Base-by-base conservation (phyloP, 1,139 yeast species). In the Diutina catenulata region DNA sequence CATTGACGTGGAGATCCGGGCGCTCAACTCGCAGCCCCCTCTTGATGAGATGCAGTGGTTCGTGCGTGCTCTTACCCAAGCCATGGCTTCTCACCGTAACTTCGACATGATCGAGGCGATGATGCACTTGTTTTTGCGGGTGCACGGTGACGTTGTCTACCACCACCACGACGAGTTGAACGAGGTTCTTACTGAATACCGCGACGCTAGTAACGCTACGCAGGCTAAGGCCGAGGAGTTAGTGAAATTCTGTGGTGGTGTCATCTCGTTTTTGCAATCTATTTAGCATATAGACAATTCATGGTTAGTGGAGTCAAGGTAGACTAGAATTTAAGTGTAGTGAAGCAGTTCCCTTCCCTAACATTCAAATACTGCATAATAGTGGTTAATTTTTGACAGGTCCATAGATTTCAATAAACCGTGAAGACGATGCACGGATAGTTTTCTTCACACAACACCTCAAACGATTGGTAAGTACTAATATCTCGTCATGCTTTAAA, bases 1-100 rank as follows among this genome's bases (percentile, higher is more conserved):
- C 5, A 71, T 87, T 19, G 98, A 91, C 54, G 59, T 91, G 42
- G 98, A 93, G 56, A 75, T 91, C 41, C 75, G 94, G 47, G 80
- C 96, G 2, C 57, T 91, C 42, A 74, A 77, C 47, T 60, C 84
- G 1, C 64, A 68, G 49, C 73, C 79, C 8, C 84, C 86, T 10
- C 65, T 70, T 48, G 53, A 58, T 3, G 97, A 91, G 59, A 59
- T 87, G 51, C 53, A 70, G 0, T 58, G 64, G 45, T 87, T 91
- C 47, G 62, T 87, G 15, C 58, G 64, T 16, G 88, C 94, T 0
- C 54, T 91, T 47, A 64, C 72, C 4, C 60, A 57, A 39, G 94
- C 91, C 4, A 55, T 82, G 38, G 47, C 53, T 5, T 45, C 66
- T n/a, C 80, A 80, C 43, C 56, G 50, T 20, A 75, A 88, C 57